Percentiles rank a stretch among this genome's conserved stretches.
Evolutionary conservation across 2,329 filamentous ascomycete genomes (phyloP).

Genomic region (Ophiosphaerella narmari): DNA sequence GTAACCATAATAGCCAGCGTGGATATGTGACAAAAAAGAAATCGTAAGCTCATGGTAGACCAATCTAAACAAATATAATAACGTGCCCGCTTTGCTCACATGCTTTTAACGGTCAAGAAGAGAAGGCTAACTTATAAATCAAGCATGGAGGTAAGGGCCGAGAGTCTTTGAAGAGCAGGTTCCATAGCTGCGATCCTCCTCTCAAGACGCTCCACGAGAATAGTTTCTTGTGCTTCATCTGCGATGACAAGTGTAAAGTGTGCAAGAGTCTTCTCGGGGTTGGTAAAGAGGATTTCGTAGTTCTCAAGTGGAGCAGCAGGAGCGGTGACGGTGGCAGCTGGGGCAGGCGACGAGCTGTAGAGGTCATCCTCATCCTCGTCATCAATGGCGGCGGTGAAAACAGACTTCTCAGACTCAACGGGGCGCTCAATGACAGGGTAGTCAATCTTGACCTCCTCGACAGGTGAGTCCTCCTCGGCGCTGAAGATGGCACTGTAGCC

Average conservation of each 20-base stretch:
- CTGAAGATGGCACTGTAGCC: slow-evolving; percentile 44
- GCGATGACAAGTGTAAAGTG: slow-evolving; percentile 68
- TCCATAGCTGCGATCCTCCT: slow-evolving; percentile 43
- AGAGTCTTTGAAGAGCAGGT: slow-evolving; percentile 39
- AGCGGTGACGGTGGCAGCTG: slow-evolving; percentile 51
- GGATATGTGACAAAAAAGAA: slow-evolving; percentile 32
- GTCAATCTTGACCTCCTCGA: slow-evolving; percentile 56
- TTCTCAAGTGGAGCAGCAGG: slow-evolving; percentile 29
- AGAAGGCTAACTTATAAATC: slow-evolving; percentile 27
- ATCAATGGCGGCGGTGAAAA: slow-evolving; percentile 19
- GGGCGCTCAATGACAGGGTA: slow-evolving; percentile 54
- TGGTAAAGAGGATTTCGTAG: slow-evolving; percentile 50
- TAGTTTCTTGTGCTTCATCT: slow-evolving; percentile 50
- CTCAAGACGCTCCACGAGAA: slow-evolving; percentile 40
- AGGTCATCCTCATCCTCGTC: slow-evolving; percentile 63
- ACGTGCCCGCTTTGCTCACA: slow-evolving; percentile 3
- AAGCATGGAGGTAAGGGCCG: slow-evolving; percentile 42
- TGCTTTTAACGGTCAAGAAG: slow-evolving; percentile 6
- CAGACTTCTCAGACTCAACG: slow-evolving; percentile 26
- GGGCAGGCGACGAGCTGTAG: slow-evolving; percentile 54
- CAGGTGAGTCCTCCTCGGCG: slow-evolving; percentile 42
- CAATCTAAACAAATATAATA: slow-evolving; percentile 23
- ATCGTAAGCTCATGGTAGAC: slow-evolving; percentile 33
- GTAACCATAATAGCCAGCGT: slow-evolving; percentile 6
- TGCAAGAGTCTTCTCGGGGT: slow-evolving; percentile 66